A percentile compares a stretch with the other conserved stretches of the same genome.
phyloP scores from a whole-genome alignment of 495 filamentous ascomycete species.

The Glonium stellatum region DNA sequence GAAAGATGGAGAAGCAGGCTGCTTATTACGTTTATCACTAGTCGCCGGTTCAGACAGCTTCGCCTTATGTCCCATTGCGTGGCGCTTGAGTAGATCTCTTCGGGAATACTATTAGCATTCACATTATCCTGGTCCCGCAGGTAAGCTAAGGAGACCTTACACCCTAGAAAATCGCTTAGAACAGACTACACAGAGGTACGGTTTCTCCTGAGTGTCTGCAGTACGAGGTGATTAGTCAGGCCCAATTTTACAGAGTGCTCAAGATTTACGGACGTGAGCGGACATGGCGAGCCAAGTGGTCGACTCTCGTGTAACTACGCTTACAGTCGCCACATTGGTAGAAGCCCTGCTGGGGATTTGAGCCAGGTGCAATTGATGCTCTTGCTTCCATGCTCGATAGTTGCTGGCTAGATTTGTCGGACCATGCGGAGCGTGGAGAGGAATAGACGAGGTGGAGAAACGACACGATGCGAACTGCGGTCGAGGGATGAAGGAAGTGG shows the following conservation, averaged over 20 bases:
- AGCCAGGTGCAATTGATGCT: no score
- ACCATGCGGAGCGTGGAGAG: no score
- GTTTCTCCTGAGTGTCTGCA: conserved; percentile 31
- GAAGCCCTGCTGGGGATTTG: no score
- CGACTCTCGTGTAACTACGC: conserved; percentile 27
- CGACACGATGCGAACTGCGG: no score
- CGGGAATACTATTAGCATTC: neutral
- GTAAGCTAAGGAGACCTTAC: conserved; percentile 1
- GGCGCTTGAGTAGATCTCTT: conserved; percentile 33
- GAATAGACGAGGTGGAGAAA: no score
- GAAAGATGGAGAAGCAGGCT: no score
- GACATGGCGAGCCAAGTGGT: conserved; percentile 33
- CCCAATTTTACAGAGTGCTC: neutral
- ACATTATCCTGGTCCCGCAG: no score
- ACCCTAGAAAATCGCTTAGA: conserved; percentile 29
- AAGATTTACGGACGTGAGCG: conserved; percentile 22
- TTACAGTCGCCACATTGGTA: conserved; percentile 30
- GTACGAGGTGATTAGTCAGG: neutral
- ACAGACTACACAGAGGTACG: conserved; percentile 31
- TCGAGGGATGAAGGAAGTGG: no score
- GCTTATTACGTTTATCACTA: no score
- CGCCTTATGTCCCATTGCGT: conserved; percentile 26
- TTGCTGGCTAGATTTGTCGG: no score
- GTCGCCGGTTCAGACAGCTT: conserved; percentile 2
- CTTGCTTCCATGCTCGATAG: no score